phyloP scores from a whole-genome alignment of 495 filamentous ascomycete genomes.

The Lindgomyces ingoldianus region DNA sequence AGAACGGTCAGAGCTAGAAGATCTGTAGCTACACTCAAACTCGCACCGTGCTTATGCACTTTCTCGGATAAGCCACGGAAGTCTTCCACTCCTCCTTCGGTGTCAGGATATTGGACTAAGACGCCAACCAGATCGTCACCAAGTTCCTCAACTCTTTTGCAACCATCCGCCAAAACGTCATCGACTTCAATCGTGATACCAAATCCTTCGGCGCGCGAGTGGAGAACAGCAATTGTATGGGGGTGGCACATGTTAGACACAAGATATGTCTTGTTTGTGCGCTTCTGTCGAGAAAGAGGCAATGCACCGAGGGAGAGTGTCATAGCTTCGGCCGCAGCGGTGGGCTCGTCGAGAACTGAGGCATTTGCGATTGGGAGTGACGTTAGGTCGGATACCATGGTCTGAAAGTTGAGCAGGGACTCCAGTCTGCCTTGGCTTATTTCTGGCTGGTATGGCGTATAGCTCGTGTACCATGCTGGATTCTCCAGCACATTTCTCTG shows the following conservation, averaged over 20 bases:
- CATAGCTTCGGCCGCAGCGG: conserved; percentile 96
- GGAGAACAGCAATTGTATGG: conserved; percentile 84
- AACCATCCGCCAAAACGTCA: conserved; percentile 66
- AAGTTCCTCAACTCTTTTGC: conserved; percentile 66
- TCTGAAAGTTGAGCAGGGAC: conserved; percentile 96
- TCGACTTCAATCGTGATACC: conserved; percentile 75
- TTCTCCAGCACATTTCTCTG: conserved; percentile 92
- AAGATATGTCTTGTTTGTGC: conserved; percentile 75
- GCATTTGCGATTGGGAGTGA: conserved; percentile 90
- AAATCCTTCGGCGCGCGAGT: conserved; percentile 89
- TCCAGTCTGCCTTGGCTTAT: conserved; percentile 84
- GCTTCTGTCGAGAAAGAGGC: conserved; percentile 70
- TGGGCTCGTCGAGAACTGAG: conserved; percentile 89
- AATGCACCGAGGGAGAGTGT: conserved; percentile 84
- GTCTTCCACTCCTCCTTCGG: conserved; percentile 76
- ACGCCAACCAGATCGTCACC: conserved; percentile 88
- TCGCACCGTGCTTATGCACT: conserved; percentile 77
- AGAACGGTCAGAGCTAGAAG: conserved; percentile 85
- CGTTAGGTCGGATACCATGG: conserved; percentile 86
- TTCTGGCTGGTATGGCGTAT: conserved; percentile 97
- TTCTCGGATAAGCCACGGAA: conserved; percentile 71
- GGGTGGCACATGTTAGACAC: conserved; percentile 83
- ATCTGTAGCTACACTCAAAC: conserved; percentile 89
- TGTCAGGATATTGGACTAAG: conserved; percentile 93
- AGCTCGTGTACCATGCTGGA: conserved; percentile 98